These are phyloP conservation scores for Thyridium curvatum DNA, from an alignment of 2,329 filamentous ascomycete genomes.

Conservation along the genomic window DNA sequence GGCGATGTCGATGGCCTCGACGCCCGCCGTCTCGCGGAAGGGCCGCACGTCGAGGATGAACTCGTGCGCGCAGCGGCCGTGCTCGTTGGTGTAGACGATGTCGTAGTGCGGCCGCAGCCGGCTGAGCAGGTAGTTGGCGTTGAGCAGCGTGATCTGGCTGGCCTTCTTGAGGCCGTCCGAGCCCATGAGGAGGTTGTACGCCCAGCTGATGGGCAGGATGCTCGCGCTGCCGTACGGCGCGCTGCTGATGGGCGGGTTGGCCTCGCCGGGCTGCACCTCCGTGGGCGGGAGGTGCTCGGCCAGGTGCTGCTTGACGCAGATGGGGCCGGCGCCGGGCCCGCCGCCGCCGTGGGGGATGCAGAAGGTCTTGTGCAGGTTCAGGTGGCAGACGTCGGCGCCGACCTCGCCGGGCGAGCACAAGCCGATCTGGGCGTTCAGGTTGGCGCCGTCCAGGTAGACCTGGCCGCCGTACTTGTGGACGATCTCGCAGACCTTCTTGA, in stretches of 20 bases:
- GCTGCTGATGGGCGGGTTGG: conserved; percentile 68
- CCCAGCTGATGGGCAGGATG: conserved; percentile 90
- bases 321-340: conserved; percentile 87
- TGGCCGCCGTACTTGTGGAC: conserved; percentile 86
- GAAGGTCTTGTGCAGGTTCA: conserved; percentile 98
- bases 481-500: conserved; percentile 78
- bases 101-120: conserved; percentile 80
- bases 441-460: conserved; percentile 98
- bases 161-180: conserved; percentile 76
- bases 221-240: conserved; percentile 83
- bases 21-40: conserved; percentile 74
- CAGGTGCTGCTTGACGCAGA: conserved; percentile 82
- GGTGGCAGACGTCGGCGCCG: conserved; percentile 91
- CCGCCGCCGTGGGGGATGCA: conserved; percentile 96
- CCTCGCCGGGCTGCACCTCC: conserved; percentile 10
- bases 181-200: conserved; percentile 94
- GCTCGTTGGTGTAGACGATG: conserved; percentile 88
- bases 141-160: conserved; percentile 87
- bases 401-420: conserved; percentile 93
- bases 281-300: conserved; percentile 64
- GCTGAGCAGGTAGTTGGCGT: conserved; percentile 93
- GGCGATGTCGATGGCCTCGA: conserved; percentile 92
- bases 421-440: conserved; percentile 98
- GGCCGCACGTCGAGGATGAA: conserved; percentile 88
- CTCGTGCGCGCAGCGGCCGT: conserved; percentile 89